Evolutionary conservation across 2,329 filamentous ascomycete species (phyloP).

Genomic region (Fusarium multiceps): DNA sequence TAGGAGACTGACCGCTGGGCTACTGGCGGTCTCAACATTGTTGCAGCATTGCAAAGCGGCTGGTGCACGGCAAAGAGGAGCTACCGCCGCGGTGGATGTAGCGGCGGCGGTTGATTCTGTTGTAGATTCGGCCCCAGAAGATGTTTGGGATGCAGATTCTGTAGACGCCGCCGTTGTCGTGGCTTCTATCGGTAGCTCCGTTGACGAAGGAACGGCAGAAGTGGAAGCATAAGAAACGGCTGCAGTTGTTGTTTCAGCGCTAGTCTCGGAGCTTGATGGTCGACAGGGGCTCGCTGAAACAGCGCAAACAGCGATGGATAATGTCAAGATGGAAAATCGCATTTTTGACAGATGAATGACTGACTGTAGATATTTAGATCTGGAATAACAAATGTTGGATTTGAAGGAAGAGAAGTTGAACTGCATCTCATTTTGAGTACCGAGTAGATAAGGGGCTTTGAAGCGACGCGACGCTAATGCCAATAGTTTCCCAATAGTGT

Average conservation of each 20-base stretch:
- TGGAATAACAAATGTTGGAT: neutral
- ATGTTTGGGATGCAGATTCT: neutral
- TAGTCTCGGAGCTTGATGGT: neutral
- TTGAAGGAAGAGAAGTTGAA: neutral
- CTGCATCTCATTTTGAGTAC: too few species aligned
- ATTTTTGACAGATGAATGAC: neutral
- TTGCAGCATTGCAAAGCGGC: neutral
- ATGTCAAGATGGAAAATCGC: neutral
- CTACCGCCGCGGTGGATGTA: neutral
- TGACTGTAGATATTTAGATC: neutral
- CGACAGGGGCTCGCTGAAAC: neutral
- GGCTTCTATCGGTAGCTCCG: neutral
- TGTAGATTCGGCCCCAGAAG: neutral
- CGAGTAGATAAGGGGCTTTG: neutral
- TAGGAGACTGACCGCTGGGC: neutral
- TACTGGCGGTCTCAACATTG: neutral
- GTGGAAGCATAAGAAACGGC: neutral
- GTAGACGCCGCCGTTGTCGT: neutral
- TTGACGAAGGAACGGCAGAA: neutral
- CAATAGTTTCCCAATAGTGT: neutral
- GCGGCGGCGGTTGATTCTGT: neutral
- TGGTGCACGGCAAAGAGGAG: neutral
- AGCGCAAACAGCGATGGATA: neutral
- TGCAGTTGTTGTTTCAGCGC: neutral
- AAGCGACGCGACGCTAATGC: neutral